These are phyloP conservation scores for Omphalotus olearius DNA, from an alignment of 1,284 basidiomycete species.

Conservation along the genomic window DNA sequence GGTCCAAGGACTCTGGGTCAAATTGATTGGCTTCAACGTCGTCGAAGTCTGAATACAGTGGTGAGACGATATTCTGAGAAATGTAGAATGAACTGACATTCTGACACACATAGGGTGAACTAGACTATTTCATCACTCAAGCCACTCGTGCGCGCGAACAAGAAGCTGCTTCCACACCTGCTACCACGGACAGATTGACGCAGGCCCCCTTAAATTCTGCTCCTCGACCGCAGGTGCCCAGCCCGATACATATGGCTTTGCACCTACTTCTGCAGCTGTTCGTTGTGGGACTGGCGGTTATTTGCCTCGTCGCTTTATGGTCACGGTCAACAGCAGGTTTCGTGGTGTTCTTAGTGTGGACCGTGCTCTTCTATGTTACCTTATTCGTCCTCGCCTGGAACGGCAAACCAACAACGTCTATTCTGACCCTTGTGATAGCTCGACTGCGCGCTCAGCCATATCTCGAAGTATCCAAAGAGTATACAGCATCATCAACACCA, in stretches of 20 bases:
- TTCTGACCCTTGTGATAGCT: slow-evolving; percentile 46
- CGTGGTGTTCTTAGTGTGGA: slow-evolving; percentile 61
- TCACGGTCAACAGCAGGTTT: slow-evolving; percentile 51
- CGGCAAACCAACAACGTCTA: slow-evolving; percentile 52
- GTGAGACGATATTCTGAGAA: slow-evolving; percentile 38
- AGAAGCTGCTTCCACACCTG: slow-evolving; percentile 42
- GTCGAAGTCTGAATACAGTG: slow-evolving; percentile 63
- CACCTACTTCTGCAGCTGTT: slow-evolving; percentile 54
- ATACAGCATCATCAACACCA: slow-evolving; percentile 24
- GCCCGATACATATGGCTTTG: slow-evolving; percentile 34
- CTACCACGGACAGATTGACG: slow-evolving; percentile 46
- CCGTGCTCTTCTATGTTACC: slow-evolving; percentile 48
- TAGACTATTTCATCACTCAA: slow-evolving; percentile 58
- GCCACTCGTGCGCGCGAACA: slow-evolving; percentile 38
- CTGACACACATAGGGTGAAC: slow-evolving; percentile 48
- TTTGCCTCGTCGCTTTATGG: slow-evolving; percentile 60
- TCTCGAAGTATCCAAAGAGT: slow-evolving; percentile 5
- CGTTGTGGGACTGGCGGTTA: slow-evolving; percentile 52
- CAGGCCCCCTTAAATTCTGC: slow-evolving; percentile 28
- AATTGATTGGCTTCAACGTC: slow-evolving; percentile 69
- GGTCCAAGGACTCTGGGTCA: slow-evolving; percentile 48
- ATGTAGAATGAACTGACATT: too few relatives aligned
- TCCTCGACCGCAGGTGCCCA: slow-evolving; percentile 34
- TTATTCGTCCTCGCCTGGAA: slow-evolving; percentile 53
- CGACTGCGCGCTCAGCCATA: slow-evolving; percentile 34